Percentiles rank a stretch among this genome's conserved stretches.
phyloP scores from a whole-genome alignment of 371 early-diverging fungal genomes.

The Mortierella sp. region DNA sequence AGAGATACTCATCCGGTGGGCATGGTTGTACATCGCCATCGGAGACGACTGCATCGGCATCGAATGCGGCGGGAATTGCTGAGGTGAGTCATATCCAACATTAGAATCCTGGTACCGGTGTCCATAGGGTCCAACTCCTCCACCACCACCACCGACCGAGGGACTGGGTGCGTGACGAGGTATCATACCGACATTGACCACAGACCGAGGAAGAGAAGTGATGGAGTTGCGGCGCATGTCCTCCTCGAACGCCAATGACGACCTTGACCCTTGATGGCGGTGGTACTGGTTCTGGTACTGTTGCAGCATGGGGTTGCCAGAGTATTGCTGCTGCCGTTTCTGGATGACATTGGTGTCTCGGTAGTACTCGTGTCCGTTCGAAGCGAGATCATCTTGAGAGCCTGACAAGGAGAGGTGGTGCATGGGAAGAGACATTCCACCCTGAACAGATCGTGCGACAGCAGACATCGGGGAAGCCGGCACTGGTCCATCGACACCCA shows the following conservation, averaged over 20 bases:
- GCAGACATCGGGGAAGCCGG: constrained; percentile 22
- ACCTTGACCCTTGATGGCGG: constrained; percentile 29
- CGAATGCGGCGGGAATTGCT: background rate
- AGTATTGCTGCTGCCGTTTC: constrained; percentile 44
- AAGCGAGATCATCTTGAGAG: constrained; percentile 40
- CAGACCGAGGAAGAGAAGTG: constrained; percentile 40
- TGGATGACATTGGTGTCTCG: constrained; percentile 55
- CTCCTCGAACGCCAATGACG: constrained; percentile 37
- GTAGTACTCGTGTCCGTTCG: constrained; percentile 50
- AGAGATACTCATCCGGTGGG: constrained; percentile 17
- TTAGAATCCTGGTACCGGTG: constrained; percentile 15
- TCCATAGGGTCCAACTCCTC: constrained; percentile 8
- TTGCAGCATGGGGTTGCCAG: constrained; percentile 17
- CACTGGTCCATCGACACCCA: background rate
- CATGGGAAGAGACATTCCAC: constrained; percentile 4
- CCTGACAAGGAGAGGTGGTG: constrained; percentile 1
- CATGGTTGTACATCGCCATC: constrained; percentile 15
- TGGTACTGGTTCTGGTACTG: constrained; percentile 25
- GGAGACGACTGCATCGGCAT: constrained; percentile 10
- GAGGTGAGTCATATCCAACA: constrained; percentile 12
- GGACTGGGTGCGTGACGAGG: constrained; percentile 1
- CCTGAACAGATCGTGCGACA: constrained; percentile 15
- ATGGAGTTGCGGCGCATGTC: constrained; percentile 42
- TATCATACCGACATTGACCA: constrained; percentile 17
- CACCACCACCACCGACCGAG: constrained; percentile 18